Evolutionary conservation across 2,329 filamentous ascomycete species (phyloP), one percentile per base, ranked within the genome.

Genomic region (Paraconiothyrium sp.): DNA sequence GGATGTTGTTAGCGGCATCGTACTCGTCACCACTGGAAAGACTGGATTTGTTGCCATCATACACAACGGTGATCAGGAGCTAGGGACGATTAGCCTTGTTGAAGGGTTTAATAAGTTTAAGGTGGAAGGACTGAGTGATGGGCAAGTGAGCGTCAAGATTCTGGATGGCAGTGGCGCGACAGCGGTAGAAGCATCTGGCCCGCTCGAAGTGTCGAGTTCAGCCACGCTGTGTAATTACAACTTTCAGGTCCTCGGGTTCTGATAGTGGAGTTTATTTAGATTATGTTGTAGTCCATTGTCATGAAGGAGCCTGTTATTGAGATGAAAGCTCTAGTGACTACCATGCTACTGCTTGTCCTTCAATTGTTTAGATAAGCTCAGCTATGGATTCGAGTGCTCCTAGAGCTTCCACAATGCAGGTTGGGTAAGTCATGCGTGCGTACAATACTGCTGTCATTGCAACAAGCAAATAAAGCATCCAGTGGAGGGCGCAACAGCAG

Each of bases 1-100:
- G 48, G 37, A 74, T 54, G n/a, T 63, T 52, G 44, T 68, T 37
- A 14, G 67, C 67, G 46, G 62, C 83, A 52, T 72, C 49, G 22
- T 57, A 10, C 48, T 72, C 16, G n/a, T 72, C 73, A 55, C 60
- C 2, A 51, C 60, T 48, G 69, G 64, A 37, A 59, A 65, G 47
- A 63, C 48, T 7, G 59, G 55, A 14, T 58, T 72, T 3, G 58
- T 67, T 30, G 69, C 65, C 27, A 63, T 69, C 16, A 67, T 73
- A 20, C 70, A 67, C 1, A 65, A 66, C 30, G 66, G 66, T 4
- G 60, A 58, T 1, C 64, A 61, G 32, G 41, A 70, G 54, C 61
- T 71, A 24, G 58, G 60, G 7, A 58, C 59, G 30, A 13, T 59
- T 4, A 41, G 30, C 8, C 47, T 70, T 11, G 47, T 49, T 0